These are phyloP conservation scores for Mesotaenium endlicherianum DNA, from an alignment of 139 green algal genomes.

Conservation along the genomic window DNA sequence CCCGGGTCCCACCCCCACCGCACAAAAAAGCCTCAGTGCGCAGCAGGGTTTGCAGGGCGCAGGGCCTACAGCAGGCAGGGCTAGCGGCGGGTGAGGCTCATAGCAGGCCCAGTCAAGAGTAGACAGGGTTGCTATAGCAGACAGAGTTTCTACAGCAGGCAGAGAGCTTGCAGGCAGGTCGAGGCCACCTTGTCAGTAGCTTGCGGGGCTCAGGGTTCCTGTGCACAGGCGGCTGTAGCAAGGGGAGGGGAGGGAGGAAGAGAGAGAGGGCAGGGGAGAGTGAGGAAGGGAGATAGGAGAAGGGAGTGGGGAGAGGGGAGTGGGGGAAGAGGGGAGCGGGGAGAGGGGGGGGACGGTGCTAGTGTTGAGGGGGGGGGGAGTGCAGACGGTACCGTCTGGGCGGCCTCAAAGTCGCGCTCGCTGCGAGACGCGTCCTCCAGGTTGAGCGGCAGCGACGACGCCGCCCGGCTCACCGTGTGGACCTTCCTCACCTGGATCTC, in stretches of 20 bases:
- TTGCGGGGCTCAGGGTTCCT: too few species aligned
- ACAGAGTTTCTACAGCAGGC: too few species aligned
- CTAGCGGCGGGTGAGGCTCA: too few species aligned
- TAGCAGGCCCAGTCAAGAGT: too few species aligned
- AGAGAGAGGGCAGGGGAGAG: background rate
- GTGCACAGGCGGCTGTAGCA: background rate
- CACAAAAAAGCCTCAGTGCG: too few species aligned
- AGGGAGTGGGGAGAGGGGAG: background rate
- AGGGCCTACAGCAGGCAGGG: too few species aligned
- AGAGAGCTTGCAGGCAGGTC: too few species aligned
- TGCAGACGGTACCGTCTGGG: slow-evolving; percentile 11
- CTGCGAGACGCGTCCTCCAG: slow-evolving; percentile 50
- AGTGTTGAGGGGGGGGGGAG: background rate
- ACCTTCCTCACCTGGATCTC: slow-evolving; percentile 76
- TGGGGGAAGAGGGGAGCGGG: background rate
- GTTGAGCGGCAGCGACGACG: slow-evolving; percentile 46
- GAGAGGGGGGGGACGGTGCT: background rate
- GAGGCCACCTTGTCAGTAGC: too few species aligned
- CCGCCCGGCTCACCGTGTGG: slow-evolving; percentile 56
- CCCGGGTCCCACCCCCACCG: too few species aligned
- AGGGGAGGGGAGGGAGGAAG: background rate
- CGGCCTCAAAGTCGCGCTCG: slow-evolving; percentile 47
- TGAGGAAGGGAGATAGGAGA: background rate
- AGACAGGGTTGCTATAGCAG: too few species aligned
- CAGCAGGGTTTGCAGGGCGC: too few species aligned